These are phyloP conservation scores for Odontarrhena argentea DNA, from an alignment of 345 rosid species.

Conservation along the genomic window DNA sequence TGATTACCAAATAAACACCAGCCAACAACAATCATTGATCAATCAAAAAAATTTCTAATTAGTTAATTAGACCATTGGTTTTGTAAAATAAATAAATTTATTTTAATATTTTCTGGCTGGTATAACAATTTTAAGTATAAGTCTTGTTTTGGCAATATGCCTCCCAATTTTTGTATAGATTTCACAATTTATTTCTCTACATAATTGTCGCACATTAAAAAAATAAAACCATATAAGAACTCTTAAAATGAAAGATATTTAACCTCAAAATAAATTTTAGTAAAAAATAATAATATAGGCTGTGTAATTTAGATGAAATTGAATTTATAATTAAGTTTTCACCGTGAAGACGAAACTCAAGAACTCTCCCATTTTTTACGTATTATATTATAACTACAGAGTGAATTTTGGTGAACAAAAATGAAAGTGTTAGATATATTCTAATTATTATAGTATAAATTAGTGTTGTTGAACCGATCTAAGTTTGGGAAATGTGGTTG, in stretches of 20 bases:
- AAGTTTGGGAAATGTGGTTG: conserved; percentile 40
- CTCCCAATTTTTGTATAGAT: background rate
- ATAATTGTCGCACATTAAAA: background rate
- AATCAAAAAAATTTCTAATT: no score
- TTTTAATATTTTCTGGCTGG: conserved; percentile 11
- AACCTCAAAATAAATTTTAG: no score
- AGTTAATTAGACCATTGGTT: conserved; percentile 21
- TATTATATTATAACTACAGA: background rate
- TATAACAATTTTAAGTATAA: conserved; percentile 12
- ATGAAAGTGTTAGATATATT: background rate
- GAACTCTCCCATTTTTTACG: background rate
- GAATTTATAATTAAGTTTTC: background rate
- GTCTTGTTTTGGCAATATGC: background rate
- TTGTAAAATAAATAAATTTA: background rate
- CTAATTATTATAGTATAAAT: background rate
- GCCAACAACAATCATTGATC: conserved; percentile 22
- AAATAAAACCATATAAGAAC: background rate
- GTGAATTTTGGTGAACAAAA: background rate
- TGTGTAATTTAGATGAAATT: background rate
- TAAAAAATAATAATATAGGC: background rate
- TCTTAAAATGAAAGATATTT: background rate
- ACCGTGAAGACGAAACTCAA: background rate
- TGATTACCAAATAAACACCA: conserved; percentile 31
- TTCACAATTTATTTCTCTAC: background rate
- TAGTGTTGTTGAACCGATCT: conserved; percentile 35